phyloP scores from a whole-genome alignment of 1,139 yeast species.

The Suhomyces wounanorum region DNA sequence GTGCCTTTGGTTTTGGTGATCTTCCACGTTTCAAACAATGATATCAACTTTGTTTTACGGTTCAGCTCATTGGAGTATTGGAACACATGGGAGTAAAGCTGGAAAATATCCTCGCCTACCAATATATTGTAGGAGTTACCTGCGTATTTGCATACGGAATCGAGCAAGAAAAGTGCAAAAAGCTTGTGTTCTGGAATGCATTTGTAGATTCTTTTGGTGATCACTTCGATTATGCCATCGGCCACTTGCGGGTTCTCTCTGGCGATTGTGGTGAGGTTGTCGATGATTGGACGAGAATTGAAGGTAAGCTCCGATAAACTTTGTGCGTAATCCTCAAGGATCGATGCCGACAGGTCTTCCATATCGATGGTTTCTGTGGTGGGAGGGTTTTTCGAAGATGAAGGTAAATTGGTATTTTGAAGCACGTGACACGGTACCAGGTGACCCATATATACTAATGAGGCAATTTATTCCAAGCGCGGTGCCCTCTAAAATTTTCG shows the following conservation, averaged over 20 bases:
- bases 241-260: constrained; percentile 80
- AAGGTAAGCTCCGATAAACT: constrained; percentile 77
- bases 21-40: constrained; percentile 88
- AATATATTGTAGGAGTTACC: constrained; percentile 84
- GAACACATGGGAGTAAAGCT: constrained; percentile 74
- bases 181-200: constrained; percentile 77
- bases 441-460: constrained; percentile 1
- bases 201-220: constrained; percentile 58
- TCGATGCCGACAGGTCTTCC: constrained; percentile 12
- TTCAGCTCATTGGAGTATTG: constrained; percentile 74
- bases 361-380: constrained; percentile 2
- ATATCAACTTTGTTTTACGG: constrained; percentile 65
- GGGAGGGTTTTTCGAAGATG: background rate
- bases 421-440: too few species aligned
- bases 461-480: constrained; percentile 16
- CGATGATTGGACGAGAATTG: constrained; percentile 88
- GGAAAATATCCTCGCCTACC: constrained; percentile 67
- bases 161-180: constrained; percentile 79
- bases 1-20: constrained; percentile 53
- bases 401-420: background rate
- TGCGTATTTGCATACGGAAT: constrained; percentile 89
- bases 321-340: constrained; percentile 58
- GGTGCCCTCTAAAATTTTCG: constrained; percentile 17
- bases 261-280: constrained; percentile 83
- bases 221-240: constrained; percentile 71